These are phyloP conservation scores for Kodamaea derodonti DNA, from an alignment of 1,139 yeast species.

Conservation along the genomic window DNA sequence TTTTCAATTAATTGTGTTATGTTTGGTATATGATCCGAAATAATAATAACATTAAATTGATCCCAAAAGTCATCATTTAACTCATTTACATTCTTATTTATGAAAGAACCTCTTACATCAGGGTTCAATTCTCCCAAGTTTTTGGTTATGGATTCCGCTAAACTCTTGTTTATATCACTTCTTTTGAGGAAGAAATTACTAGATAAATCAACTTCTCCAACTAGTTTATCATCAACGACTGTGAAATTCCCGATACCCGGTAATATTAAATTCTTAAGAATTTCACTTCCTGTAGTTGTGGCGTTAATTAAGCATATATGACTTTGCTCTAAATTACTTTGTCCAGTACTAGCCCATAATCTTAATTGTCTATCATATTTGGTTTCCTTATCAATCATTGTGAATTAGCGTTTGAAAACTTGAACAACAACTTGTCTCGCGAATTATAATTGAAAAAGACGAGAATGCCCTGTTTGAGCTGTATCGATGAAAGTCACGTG, in stretches of 20 bases:
- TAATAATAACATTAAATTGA: constrained; percentile 51
- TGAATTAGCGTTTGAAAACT: no score
- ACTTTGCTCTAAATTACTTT: constrained; percentile 52
- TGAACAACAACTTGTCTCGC: no score
- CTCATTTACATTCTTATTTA: constrained; percentile 12
- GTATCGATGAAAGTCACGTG: no score
- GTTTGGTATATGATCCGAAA: constrained; percentile 29
- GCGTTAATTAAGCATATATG: constrained; percentile 63
- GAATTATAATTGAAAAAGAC: no score
- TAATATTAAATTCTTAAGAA: constrained; percentile 71
- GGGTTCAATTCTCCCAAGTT: constrained; percentile 56
- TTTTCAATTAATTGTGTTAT: constrained; percentile 24
- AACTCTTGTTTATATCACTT: constrained; percentile 40
- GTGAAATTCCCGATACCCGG: constrained; percentile 77
- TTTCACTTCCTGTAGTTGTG: constrained; percentile 60
- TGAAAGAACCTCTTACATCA: constrained; percentile 46
- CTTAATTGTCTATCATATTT: constrained; percentile 87
- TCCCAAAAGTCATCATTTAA: constrained; percentile 40
- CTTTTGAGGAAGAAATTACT: constrained; percentile 60
- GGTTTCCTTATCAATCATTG: constrained; percentile 27
- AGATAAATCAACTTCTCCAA: constrained; percentile 43
- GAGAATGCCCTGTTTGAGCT: no score
- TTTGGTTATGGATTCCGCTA: constrained; percentile 36
- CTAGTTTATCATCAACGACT: constrained; percentile 46
- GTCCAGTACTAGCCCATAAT: constrained; percentile 84